phyloP scores from a whole-genome alignment of 1,284 basidiomycete genomes.

The Veloporphyrellus conicus region DNA sequence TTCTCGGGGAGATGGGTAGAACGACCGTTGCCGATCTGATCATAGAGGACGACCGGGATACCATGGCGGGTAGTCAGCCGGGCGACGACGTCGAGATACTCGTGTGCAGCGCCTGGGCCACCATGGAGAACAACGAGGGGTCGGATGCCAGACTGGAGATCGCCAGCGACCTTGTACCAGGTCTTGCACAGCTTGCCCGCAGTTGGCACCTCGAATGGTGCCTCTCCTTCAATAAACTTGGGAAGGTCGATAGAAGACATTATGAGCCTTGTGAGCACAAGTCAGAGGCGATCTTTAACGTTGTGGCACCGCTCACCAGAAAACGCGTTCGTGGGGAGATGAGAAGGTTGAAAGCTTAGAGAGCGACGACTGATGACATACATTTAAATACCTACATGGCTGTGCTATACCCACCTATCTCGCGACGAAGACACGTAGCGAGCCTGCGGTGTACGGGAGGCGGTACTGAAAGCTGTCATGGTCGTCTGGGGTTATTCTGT shows the following conservation, averaged over 20 bases:
- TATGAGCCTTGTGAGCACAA: background rate
- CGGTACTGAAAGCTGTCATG: no score
- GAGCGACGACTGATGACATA: background rate
- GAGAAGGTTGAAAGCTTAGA: background rate
- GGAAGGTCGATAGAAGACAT: conserved; percentile 24
- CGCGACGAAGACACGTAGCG: background rate
- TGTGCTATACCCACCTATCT: background rate
- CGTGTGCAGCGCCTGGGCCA: conserved; percentile 40
- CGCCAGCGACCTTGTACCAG: conserved; percentile 44
- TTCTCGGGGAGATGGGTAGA: conserved; percentile 47
- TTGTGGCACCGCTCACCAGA: background rate
- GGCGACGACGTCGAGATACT: conserved; percentile 37
- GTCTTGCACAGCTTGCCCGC: conserved; percentile 39
- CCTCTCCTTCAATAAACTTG: conserved; percentile 25
- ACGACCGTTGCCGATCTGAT: conserved; percentile 45
- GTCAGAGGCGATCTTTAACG: background rate
- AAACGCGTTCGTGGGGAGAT: background rate
- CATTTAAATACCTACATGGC: background rate
- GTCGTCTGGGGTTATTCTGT: no score
- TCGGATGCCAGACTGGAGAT: conserved; percentile 28
- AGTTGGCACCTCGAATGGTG: conserved; percentile 21
- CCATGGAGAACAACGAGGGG: conserved; percentile 46
- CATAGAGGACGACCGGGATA: conserved; percentile 46
- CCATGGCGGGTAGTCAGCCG: conserved; percentile 30
- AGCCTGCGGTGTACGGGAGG: no score